Conservation (phyloP, 257 asterid species). For the Penstemon davidsonii region DNA sequence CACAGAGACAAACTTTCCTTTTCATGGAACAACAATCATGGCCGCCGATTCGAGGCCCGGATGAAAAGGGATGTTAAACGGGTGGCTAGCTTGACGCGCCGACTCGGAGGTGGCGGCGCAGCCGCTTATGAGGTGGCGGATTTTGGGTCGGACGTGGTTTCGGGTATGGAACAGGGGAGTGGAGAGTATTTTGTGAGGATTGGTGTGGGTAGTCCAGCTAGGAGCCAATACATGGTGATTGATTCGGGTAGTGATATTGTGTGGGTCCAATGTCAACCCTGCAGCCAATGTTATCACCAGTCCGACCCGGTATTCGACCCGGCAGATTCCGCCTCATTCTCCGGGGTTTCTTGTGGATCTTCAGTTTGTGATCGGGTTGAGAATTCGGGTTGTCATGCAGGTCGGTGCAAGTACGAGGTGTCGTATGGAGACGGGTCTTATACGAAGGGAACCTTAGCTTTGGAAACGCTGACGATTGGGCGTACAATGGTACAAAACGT, state of each 20-base stretch:
- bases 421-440: constrained; percentile 88
- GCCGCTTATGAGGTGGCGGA: constrained; percentile 45
- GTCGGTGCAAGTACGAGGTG: constrained; percentile 81
- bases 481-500: constrained; percentile 57
- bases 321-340: constrained; percentile 59
- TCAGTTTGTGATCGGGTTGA: constrained; percentile 62
- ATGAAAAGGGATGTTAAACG: constrained; percentile 60
- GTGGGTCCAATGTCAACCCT: constrained; percentile 96
- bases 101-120: constrained; percentile 30
- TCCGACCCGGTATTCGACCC: constrained; percentile 97
- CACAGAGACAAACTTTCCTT: constrained; percentile 63
- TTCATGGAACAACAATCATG: constrained; percentile 55
- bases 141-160: constrained; percentile 77
- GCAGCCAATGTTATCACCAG: constrained; percentile 76
- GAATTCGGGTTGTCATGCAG: constrained; percentile 76
- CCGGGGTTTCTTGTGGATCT: constrained; percentile 79
- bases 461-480: constrained; percentile 77
- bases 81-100: constrained; percentile 49
- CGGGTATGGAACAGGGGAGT: constrained; percentile 92
- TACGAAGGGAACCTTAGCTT: constrained; percentile 75
- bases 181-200: constrained; percentile 90
- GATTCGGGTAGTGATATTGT: constrained; percentile 90
- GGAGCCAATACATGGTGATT: constrained; percentile 81
- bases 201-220: constrained; percentile 83
- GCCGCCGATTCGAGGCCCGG: constrained; percentile 61